Conservation (phyloP, 2,329 filamentous ascomycete species). For the Nigrospora osmanthi region DNA sequence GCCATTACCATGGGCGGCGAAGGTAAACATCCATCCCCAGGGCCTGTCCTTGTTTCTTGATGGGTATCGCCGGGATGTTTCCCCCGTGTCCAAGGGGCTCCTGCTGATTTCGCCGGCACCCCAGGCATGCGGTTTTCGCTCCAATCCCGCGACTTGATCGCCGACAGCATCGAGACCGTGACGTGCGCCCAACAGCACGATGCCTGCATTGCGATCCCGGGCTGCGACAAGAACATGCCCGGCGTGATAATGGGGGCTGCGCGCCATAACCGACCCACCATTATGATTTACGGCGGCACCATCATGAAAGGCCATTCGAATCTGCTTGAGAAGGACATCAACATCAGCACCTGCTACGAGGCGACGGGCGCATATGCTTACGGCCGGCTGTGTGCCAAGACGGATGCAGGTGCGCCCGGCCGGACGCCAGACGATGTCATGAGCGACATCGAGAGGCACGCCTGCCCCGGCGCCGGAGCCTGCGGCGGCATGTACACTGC, state of each 20-base stretch:
- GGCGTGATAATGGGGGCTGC: conserved; percentile 83
- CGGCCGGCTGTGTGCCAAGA: conserved; percentile 62
- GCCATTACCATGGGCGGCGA: conserved; percentile 94
- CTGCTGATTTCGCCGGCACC: conserved; percentile 3
- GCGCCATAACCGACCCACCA: conserved; percentile 77
- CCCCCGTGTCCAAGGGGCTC: neutral
- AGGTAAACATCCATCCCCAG: conserved; percentile 43
- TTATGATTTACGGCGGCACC: conserved; percentile 91
- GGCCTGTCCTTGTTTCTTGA: neutral
- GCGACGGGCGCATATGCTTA: conserved; percentile 78
- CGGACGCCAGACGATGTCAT: conserved; percentile 69
- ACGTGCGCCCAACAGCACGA: conserved; percentile 99
- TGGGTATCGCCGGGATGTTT: neutral
- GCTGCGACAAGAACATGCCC: conserved; percentile 99
- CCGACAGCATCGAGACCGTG: conserved; percentile 96
- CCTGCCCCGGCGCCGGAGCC: conserved; percentile 65
- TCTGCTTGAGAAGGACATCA: conserved; percentile 68
- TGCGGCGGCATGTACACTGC: conserved; percentile 82
- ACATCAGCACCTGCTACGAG: conserved; percentile 82
- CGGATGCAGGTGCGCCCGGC: conserved; percentile 49
- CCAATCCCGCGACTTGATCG: conserved; percentile 85
- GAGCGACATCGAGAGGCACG: conserved; percentile 69
- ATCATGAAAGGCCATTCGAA: conserved; percentile 75
- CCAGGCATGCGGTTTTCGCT: conserved; percentile 89
- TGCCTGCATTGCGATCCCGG: conserved; percentile 90